Percentiles rank a stretch among this genome's conserved stretches.
These are phyloP conservation scores for Poa pratensis DNA, from an alignment of 176 grass and related monocot species.

Conservation along the genomic window DNA sequence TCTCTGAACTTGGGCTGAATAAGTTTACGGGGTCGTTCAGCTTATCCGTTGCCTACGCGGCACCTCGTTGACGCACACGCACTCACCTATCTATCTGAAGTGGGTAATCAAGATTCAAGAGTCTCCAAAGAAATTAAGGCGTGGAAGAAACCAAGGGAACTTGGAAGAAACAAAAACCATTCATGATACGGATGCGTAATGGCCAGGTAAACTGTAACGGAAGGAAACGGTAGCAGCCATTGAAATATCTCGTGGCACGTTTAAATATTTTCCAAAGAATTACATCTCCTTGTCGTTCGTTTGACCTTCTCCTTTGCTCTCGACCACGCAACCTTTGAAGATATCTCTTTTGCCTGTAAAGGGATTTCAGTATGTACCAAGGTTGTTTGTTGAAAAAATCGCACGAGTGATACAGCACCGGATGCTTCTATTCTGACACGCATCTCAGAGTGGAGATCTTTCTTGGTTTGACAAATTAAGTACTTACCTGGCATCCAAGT, in stretches of 20 bases:
- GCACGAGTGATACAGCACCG: too few species aligned
- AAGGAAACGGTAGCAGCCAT: not conserved
- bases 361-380: too few species aligned
- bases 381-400: too few species aligned
- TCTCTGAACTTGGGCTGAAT: not conserved
- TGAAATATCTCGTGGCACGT: not conserved
- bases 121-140: not conserved
- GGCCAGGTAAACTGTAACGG: not conserved
- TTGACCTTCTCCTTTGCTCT: not conserved
- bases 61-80: not conserved
- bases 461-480: too few species aligned
- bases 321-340: not conserved
- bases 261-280: not conserved
- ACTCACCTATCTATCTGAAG: not conserved
- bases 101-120: not conserved
- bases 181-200: not conserved
- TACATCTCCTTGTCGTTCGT: not conserved
- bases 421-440: too few species aligned
- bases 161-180: too few species aligned
- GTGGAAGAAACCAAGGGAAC: not conserved
- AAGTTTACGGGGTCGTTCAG: not conserved
- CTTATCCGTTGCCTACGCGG: slow-evolving; percentile 6
- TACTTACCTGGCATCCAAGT: too few species aligned
- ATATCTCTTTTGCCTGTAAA: too few species aligned
- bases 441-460: too few species aligned